A percentile compares a stretch with the other conserved stretches of the same genome.
Evolutionary conservation across 129 eudicot genomes (phyloP).

Genomic region (Centella asiatica): DNA sequence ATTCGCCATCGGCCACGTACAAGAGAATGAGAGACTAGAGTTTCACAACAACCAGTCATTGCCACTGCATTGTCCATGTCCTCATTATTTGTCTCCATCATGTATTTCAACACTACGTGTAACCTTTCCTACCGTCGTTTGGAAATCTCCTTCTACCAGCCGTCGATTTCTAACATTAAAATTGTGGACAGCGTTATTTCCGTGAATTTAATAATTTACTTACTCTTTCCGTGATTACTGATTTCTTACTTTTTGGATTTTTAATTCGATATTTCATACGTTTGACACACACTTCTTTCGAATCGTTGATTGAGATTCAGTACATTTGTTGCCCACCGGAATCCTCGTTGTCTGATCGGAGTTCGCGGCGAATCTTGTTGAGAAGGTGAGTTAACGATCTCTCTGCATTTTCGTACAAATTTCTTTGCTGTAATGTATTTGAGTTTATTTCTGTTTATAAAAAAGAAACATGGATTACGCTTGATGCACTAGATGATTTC

Average conservation of each 20-base stretch:
- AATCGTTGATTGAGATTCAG: background rate
- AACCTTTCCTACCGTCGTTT: background rate
- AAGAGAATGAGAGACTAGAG: too few relatives aligned
- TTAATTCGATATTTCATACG: too few relatives aligned
- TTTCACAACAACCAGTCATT: background rate
- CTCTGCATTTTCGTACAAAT: background rate
- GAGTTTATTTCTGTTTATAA: background rate
- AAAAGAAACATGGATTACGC: background rate
- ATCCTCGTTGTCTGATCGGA: background rate
- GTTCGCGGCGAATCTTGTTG: background rate
- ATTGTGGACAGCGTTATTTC: constrained; percentile 1
- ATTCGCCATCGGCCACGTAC: too few relatives aligned
- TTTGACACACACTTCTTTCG: background rate
- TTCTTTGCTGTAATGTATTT: background rate
- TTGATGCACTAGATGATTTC: background rate
- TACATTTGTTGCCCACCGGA: background rate
- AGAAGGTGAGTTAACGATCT: background rate
- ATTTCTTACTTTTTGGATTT: too few relatives aligned
- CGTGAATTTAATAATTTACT: background rate
- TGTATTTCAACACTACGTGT: background rate
- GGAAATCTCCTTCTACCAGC: background rate
- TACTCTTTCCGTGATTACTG: too few relatives aligned
- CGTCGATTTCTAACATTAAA: background rate
- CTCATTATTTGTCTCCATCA: background rate
- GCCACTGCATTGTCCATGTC: background rate